Evolutionary conservation across 805 yeast species (phyloP).

Genomic region (Kazachstania kunashirensis): DNA sequence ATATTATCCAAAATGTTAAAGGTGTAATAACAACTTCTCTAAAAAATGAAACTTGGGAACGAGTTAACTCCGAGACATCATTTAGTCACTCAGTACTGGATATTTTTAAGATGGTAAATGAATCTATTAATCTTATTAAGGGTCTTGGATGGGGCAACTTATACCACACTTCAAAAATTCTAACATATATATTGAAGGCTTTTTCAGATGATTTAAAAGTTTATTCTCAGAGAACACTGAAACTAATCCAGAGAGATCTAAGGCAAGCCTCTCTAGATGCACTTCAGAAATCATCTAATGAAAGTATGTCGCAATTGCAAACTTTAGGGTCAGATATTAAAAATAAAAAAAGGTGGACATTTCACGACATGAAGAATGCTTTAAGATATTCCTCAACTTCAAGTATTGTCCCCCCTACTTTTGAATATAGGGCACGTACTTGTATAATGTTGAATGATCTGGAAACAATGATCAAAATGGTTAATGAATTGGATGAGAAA

Average conservation of each 20-base stretch:
- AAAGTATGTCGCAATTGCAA: neutral
- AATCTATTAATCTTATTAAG: constrained; percentile 46
- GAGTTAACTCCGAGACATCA: constrained; percentile 37
- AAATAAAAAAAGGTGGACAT: constrained; percentile 11
- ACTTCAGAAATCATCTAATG: neutral
- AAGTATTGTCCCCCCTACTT: constrained; percentile 39
- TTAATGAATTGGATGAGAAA: constrained; percentile 43
- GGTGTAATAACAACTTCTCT: constrained; percentile 17
- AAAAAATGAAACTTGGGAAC: constrained; percentile 46
- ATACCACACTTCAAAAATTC: constrained; percentile 50
- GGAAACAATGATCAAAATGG: constrained; percentile 39
- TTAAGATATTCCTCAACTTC: constrained; percentile 33
- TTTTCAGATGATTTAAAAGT: constrained; percentile 51
- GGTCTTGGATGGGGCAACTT: constrained; percentile 58
- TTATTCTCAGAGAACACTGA: constrained; percentile 35
- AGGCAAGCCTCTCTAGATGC: constrained; percentile 3
- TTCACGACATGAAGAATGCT: constrained; percentile 42
- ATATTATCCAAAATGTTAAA: constrained; percentile 25
- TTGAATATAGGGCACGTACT: constrained; percentile 47
- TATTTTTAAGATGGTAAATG: constrained; percentile 52
- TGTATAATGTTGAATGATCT: constrained; percentile 74
- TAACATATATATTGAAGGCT: constrained; percentile 50
- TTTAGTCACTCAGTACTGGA: constrained; percentile 59
- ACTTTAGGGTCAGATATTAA: neutral
- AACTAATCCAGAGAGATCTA: constrained; percentile 36